Evolutionary conservation across 352 stramenopile species (phyloP).

Genomic region (Globisporangium nunn): DNA sequence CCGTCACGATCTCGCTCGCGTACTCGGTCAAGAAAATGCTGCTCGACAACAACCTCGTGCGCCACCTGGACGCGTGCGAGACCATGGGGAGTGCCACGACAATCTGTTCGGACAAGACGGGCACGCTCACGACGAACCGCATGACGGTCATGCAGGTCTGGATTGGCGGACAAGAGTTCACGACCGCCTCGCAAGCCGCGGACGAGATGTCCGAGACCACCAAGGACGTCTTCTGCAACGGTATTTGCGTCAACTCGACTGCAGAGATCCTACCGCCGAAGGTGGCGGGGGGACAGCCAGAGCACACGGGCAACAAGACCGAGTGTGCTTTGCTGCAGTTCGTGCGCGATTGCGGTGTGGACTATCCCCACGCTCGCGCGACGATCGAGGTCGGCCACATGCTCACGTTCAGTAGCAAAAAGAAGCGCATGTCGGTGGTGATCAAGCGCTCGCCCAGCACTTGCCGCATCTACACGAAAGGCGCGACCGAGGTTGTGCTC

Average conservation of each 20-base stretch:
- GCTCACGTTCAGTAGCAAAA: slow-evolving; percentile 79
- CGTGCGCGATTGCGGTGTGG: slow-evolving; percentile 58
- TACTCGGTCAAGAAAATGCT: slow-evolving; percentile 95
- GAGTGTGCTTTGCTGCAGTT: slow-evolving; percentile 73
- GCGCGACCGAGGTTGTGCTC: slow-evolving; percentile 67
- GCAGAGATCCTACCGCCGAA: slow-evolving; percentile 61
- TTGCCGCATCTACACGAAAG: slow-evolving; percentile 72
- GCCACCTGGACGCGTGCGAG: slow-evolving; percentile 83
- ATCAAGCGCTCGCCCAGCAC: slow-evolving; percentile 35
- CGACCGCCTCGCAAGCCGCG: slow-evolving; percentile 30
- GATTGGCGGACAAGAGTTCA: slow-evolving; percentile 59
- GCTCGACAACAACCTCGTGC: slow-evolving; percentile 85
- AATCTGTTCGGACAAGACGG: slow-evolving; percentile 98
- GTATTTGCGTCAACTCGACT: slow-evolving; percentile 68
- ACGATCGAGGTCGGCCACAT: slow-evolving; percentile 60
- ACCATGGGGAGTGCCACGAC: slow-evolving; percentile 94
- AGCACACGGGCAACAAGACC: slow-evolving; percentile 82
- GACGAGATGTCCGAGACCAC: slow-evolving; percentile 58
- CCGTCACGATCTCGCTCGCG: slow-evolving; percentile 94
- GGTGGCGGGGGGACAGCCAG: slow-evolving; percentile 34
- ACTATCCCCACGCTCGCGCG: slow-evolving; percentile 44
- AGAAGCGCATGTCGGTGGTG: slow-evolving; percentile 80
- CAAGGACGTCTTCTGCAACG: slow-evolving; percentile 62
- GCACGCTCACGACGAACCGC: slow-evolving; percentile 94
- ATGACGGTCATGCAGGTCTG: slow-evolving; percentile 95